Evolutionary conservation across 139 green algal genomes (phyloP).

Genomic region (Zygnema cylindricum): DNA sequence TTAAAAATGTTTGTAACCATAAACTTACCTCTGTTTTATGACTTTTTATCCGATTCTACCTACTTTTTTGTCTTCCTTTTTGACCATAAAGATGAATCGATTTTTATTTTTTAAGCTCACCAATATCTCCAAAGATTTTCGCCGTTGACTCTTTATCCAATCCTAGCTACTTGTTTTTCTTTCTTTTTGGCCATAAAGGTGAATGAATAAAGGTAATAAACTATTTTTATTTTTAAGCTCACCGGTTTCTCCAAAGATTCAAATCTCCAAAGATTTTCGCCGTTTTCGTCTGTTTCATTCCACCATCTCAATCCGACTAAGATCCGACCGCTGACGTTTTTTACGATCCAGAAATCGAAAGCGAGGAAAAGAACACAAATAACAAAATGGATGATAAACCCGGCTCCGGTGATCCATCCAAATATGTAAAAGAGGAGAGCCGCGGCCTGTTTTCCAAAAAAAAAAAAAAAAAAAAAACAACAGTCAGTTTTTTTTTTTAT

Average conservation of each 20-base stretch:
- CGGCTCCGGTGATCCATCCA: constrained; percentile 39
- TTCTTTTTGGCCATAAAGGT: background rate
- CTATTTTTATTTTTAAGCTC: background rate
- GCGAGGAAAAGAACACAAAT: constrained; percentile 62
- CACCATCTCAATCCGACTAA: constrained; percentile 95
- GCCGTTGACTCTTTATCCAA: too few relatives aligned
- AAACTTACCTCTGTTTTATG: too few relatives aligned
- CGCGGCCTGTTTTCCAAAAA: constrained; percentile 46
- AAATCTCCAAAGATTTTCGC: constrained; percentile 87
- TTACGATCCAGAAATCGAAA: constrained; percentile 66
- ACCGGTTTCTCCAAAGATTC: constrained; percentile 73
- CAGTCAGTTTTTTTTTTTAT: too few relatives aligned
- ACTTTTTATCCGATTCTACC: too few relatives aligned
- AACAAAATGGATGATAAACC: constrained; percentile 67
- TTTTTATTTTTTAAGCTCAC: too few relatives aligned
- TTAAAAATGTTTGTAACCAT: too few relatives aligned
- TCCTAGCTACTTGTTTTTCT: too few relatives aligned
- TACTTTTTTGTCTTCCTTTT: too few relatives aligned
- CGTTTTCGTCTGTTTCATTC: constrained; percentile 94
- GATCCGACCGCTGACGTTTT: constrained; percentile 91
- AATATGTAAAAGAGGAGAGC: constrained; percentile 59
- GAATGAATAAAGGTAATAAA: background rate
- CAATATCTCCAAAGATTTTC: too few relatives aligned
- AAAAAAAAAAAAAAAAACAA: too few relatives aligned
- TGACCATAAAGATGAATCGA: too few relatives aligned